Conservation (phyloP, 2,329 filamentous ascomycete species). For the Alternaria gaisen region DNA sequence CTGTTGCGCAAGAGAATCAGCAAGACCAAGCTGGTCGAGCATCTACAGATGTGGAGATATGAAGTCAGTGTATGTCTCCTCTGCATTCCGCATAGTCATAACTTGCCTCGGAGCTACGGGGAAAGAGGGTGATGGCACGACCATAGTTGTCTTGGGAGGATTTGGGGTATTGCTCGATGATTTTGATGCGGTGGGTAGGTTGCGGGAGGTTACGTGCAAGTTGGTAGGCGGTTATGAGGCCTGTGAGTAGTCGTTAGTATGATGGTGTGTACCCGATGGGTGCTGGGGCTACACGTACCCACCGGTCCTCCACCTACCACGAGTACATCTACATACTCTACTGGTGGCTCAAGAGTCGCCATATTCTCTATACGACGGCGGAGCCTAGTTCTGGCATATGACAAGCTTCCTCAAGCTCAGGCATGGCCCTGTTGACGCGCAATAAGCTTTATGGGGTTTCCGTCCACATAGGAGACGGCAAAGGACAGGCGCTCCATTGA, state of each 20-base stretch:
- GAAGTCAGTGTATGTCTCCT: no score
- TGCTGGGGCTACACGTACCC: constrained; percentile 38
- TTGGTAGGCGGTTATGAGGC: constrained; percentile 55
- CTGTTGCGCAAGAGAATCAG: constrained; percentile 60
- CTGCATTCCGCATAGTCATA: no score
- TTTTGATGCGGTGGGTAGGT: constrained; percentile 54
- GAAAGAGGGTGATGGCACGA: constrained; percentile 64
- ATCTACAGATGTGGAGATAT: constrained; percentile 22
- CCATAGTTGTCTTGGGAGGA: constrained; percentile 62
- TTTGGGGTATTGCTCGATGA: constrained; percentile 61
- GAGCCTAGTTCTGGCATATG: not conserved
- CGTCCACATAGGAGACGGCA: not conserved
- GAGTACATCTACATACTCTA: constrained; percentile 34
- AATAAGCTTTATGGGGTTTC: constrained; percentile 4
- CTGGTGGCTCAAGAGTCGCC: not conserved
- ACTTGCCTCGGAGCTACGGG: constrained; percentile 43
- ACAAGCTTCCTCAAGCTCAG: not conserved
- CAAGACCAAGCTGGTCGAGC: constrained; percentile 62
- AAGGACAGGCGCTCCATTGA: not conserved
- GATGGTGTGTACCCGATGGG: not conserved
- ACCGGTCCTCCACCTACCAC: constrained; percentile 55
- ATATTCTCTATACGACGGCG: not conserved
- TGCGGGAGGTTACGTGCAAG: constrained; percentile 54
- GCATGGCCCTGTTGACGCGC: constrained; percentile 6
- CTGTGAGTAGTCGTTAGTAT: constrained; percentile 4